Base-by-base conservation (phyloP, 2,329 filamentous ascomycete species). In the Nemania serpens region DNA sequence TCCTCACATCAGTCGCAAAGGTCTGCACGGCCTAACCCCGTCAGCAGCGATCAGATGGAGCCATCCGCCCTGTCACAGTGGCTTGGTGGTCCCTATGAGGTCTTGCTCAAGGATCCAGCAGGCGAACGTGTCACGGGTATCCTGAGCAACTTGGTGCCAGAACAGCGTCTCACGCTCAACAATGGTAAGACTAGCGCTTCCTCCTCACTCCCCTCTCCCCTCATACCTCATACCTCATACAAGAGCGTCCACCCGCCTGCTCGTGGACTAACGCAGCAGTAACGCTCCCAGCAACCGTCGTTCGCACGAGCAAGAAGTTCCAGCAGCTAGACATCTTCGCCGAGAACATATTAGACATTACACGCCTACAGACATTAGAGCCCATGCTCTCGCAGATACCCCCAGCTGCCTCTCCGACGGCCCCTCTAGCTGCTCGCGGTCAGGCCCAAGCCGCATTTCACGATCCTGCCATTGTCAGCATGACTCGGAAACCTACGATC, bases 391-490 rank as follows among this genome's bases (percentile, higher is more conserved):
- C 11, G 2, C 9, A 37, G 3, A 20, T 17, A 10, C 15, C 50
- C 52, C 34, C 52, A 13, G 17, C 34, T 7, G 4, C 7, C 20
- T 39, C 66, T 29, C 68, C 64, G 56, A 69, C 58, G 55, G 67
- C 43, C 15, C 55, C 66, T 5, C 58, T 73, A 20, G 59, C 70
- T 17, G 46, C 70, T 46, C 61, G 68, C 54, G 74, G 77, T 4
- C 39, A 45, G 64, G 68, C 77, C 29, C 56, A 41, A 7, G 10
- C 77, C 41, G 69, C 80, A 0, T 92, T 95, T 70, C 82, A 88
- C n/a, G 91, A 96, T 69, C 91, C 91, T 11, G 91, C 91, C 3
- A 96, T 96, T 57, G 73, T 96, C 47, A 93, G 91, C 71, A 84
- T 91, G 51, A 80, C 80, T 20, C 78, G 78, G 48, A 77, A 75